Evolutionary conservation across 2,329 filamentous ascomycete genomes (phyloP).

Genomic region (Aspergillus sojae): DNA sequence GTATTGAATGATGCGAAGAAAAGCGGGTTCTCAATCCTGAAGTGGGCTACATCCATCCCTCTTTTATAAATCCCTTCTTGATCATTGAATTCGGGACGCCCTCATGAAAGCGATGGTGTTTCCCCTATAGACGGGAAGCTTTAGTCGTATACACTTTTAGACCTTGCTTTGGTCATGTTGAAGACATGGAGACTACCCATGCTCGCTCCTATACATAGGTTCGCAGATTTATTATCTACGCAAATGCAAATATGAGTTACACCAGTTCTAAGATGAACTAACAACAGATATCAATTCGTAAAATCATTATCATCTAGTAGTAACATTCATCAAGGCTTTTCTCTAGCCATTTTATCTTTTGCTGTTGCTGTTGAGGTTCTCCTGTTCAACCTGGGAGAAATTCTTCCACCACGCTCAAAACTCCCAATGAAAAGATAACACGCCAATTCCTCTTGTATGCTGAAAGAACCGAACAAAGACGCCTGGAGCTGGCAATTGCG

Average conservation of each 20-base stretch:
- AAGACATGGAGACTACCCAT: too few relatives aligned
- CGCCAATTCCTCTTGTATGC: neutral
- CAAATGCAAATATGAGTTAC: too few relatives aligned
- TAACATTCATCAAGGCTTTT: conserved; percentile 1
- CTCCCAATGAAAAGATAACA: neutral
- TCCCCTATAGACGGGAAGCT: neutral
- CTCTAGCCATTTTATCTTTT: neutral
- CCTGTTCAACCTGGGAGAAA: neutral
- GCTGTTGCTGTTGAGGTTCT: neutral
- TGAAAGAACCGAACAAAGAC: conserved; percentile 1
- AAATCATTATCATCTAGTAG: conserved; percentile 6
- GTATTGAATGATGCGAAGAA: conserved; percentile 8
- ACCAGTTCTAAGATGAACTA: neutral
- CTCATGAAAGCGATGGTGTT: neutral
- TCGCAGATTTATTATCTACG: too few relatives aligned
- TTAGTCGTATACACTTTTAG: neutral
- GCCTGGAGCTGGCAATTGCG: conserved; percentile 2
- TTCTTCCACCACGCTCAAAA: neutral
- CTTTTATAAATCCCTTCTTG: neutral
- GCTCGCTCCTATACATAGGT: too few relatives aligned
- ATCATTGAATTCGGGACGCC: neutral
- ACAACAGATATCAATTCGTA: conserved; percentile 3
- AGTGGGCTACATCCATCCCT: neutral
- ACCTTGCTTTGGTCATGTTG: too few relatives aligned
- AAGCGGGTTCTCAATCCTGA: conserved; percentile 7